A percentile compares a stretch with the other conserved stretches of the same genome.
Evolutionary conservation across 139 green algal species (phyloP).

Genomic region (Spirogloea muscicola): DNA sequence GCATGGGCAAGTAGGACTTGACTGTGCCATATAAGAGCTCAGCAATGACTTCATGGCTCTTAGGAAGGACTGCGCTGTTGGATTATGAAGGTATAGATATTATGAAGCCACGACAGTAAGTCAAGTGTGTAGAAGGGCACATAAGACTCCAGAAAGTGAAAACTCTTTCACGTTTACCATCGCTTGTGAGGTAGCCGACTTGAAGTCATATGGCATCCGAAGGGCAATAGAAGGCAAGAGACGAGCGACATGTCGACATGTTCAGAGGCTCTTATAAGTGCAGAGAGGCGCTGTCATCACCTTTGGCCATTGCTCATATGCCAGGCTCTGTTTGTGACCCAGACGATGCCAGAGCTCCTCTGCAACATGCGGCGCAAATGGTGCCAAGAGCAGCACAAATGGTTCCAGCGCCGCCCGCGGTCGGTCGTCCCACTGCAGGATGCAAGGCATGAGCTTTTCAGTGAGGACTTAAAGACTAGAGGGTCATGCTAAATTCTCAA

Average conservation of each 20-base stretch:
- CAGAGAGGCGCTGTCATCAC: neutral
- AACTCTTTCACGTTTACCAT: too few species aligned
- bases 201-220: too few species aligned
- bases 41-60: too few species aligned
- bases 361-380: conserved; percentile 91
- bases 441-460: neutral
- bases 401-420: conserved; percentile 66
- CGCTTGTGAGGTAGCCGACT: too few species aligned
- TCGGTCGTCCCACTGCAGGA: conserved; percentile 56
- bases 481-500: too few species aligned
- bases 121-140: neutral
- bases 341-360: conserved; percentile 83
- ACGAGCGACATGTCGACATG: neutral
- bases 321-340: conserved; percentile 61
- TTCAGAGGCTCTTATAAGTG: neutral
- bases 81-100: too few species aligned
- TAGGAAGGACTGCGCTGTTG: too few species aligned
- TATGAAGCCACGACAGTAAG: too few species aligned
- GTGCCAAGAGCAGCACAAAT: conserved; percentile 86
- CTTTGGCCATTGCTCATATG: conserved; percentile 80
- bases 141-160: neutral
- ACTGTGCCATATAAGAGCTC: too few species aligned
- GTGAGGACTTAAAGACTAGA: too few species aligned
- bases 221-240: neutral
- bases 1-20: too few species aligned